Conservation (phyloP, 768 basidiomycete genomes). For the Trametes coccinea region DNA sequence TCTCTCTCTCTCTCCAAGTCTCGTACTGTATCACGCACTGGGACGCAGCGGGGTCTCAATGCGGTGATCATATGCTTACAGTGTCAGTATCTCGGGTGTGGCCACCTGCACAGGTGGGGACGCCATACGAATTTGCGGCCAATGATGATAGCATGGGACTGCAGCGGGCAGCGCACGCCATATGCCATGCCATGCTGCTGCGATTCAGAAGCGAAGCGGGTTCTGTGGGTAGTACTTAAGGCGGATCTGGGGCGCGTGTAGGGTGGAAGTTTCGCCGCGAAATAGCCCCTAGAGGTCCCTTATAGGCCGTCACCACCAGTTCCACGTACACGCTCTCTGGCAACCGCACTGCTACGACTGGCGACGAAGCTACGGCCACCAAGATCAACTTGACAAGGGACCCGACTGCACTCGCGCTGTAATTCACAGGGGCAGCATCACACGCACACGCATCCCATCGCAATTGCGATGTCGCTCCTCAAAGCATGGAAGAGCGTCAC, state of each 20-base stretch:
- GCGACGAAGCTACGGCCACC: neutral
- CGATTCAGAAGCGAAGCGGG: neutral
- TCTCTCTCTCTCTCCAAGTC: too few relatives aligned
- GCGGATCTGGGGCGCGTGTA: conserved; percentile 3
- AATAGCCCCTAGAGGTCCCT: neutral
- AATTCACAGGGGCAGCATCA: neutral
- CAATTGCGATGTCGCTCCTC: conserved; percentile 9
- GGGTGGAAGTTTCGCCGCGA: neutral
- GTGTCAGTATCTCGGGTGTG: neutral
- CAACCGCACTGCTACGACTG: neutral
- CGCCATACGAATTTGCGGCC: neutral
- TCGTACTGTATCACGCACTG: too few relatives aligned
- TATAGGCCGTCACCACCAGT: neutral
- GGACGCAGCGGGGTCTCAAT: too few relatives aligned
- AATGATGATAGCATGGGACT: neutral
- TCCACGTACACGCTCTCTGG: neutral
- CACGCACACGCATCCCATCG: neutral
- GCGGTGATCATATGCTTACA: too few relatives aligned
- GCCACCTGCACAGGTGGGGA: neutral
- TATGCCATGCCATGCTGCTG: neutral
- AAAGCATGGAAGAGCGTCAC: conserved; percentile 14
- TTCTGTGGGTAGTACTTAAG: conserved; percentile 1
- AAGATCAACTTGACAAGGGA: neutral
- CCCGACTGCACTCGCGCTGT: neutral
- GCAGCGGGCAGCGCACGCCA: neutral